phyloP scores from a whole-genome alignment of 148 eudicot genomes.

The Mesembryanthemum crystallinum region DNA sequence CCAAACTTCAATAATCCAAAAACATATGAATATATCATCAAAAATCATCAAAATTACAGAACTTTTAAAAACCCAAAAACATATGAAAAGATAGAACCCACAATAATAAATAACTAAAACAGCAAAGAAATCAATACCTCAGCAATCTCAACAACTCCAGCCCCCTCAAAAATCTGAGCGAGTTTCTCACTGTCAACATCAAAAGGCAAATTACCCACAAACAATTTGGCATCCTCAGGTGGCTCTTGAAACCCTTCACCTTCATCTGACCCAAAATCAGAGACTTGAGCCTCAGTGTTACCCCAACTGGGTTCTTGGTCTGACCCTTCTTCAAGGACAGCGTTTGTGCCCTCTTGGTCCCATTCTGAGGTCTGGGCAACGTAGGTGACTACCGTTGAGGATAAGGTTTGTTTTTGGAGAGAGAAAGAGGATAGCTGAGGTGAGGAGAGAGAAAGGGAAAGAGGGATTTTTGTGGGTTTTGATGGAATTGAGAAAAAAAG shows the following conservation, averaged over 20 bases:
- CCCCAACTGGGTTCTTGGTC: slow-evolving; percentile 27
- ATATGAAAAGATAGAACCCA: too few relatives aligned
- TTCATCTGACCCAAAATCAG: slow-evolving; percentile 22
- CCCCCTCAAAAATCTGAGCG: slow-evolving; percentile 64
- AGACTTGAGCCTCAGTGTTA: not conserved
- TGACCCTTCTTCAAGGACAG: slow-evolving; percentile 38
- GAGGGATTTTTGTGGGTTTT: slow-evolving; percentile 48
- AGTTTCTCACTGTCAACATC: slow-evolving; percentile 71
- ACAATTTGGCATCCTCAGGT: slow-evolving; percentile 63
- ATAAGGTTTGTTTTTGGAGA: slow-evolving; percentile 33
- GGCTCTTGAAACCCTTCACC: slow-evolving; percentile 45
- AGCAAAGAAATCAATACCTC: slow-evolving; percentile 39
- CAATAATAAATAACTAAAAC: not conserved
- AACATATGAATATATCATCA: not conserved
- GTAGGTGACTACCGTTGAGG: slow-evolving; percentile 19
- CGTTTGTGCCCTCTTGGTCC: slow-evolving; percentile 36
- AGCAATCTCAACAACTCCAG: slow-evolving; percentile 79
- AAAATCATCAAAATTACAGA: not conserved
- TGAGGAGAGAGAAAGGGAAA: slow-evolving; percentile 35
- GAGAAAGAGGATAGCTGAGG: too few relatives aligned
- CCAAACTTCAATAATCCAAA: not conserved
- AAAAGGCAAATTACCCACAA: slow-evolving; percentile 76
- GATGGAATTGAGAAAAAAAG: slow-evolving; percentile 32
- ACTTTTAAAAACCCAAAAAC: too few relatives aligned
- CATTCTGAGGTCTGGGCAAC: slow-evolving; percentile 51